A percentile compares a stretch with the other conserved stretches of the same genome.
These are phyloP conservation scores for Emergomyces orientalis DNA, from an alignment of 2,329 filamentous ascomycete genomes.

Conservation along the genomic window DNA sequence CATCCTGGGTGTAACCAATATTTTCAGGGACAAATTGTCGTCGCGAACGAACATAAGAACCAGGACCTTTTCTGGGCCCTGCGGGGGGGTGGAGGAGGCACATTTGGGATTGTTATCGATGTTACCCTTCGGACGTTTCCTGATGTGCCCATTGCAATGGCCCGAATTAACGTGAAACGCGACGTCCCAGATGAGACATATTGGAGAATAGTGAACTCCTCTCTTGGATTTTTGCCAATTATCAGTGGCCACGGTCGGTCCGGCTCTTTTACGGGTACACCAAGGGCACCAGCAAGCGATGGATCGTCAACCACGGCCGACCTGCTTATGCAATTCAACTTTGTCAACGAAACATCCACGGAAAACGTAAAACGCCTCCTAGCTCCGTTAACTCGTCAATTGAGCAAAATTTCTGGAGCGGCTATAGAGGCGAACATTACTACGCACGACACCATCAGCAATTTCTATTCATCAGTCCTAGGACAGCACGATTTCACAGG, in stretches of 20 bases:
- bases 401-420: background rate
- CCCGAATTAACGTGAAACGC: background rate
- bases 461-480: background rate
- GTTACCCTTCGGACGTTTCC: conserved; percentile 32
- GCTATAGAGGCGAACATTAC: background rate
- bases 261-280: background rate
- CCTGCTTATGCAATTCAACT: background rate
- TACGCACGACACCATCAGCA: background rate
- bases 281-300: background rate
- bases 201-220: background rate
- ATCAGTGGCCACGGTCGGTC: background rate
- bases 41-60: conserved; percentile 40
- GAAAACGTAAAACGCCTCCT: background rate
- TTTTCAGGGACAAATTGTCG: conserved; percentile 36
- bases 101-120: conserved; percentile 49
- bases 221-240: background rate
- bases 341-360: background rate
- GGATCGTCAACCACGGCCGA: background rate
- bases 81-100: conserved; percentile 50
- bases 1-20: background rate
- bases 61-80: conserved; percentile 56
- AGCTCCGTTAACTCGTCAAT: background rate
- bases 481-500: background rate
- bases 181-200: background rate
- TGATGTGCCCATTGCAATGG: background rate